Evolutionary conservation across 1,139 yeast species (phyloP), one percentile per base, ranked within the genome.

Genomic region (Diutina siamensis): DNA sequence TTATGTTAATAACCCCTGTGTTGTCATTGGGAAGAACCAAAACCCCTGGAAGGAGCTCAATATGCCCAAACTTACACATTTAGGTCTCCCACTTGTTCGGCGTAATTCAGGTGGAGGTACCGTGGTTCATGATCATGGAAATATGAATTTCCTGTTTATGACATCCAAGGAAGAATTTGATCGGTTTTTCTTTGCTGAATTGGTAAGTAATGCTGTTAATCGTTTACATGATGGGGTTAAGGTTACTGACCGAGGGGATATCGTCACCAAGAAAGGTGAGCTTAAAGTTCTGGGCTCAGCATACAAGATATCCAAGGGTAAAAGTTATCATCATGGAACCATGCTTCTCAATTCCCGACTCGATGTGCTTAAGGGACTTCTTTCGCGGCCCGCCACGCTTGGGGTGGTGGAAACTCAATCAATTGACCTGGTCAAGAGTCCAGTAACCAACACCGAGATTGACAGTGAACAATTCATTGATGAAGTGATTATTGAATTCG

Each of bases 51-150:
- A 80, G 49, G 99, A 92, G 58, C 74, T 82, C 31, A 83, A 86
- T 55, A 50, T 92, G 3, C 75, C 79, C 0, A 56, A 78, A n/a
- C 64, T 86, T 10, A 65, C 71, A 5, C 56, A 69, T 0, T 60
- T 76, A 12, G 68, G 69, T 1, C 71, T 86, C n/a, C 92, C 94
- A 0, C 59, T 89, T 12, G 61, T 94, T 2, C 68, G 98, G 52
- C 68, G 99, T 49, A 67, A 75, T 44, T 83, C 95, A 1, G 99
- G 99, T 1, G 99, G 99, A 1, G 99, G 99, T 0, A 80, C 97
- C 0, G 99, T 94, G 0, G 95, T 88, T 10, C 99, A 94, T 58
- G 98, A 92, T 61, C 55, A 71, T n/a, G 96, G 97, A 0, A 94
- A 94, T 56, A 79, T 83, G 20, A 94, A 94, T 58, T 94, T 82